Conservation (phyloP, 2,329 filamentous ascomycete genomes). For the Cercospora brassicicola region DNA sequence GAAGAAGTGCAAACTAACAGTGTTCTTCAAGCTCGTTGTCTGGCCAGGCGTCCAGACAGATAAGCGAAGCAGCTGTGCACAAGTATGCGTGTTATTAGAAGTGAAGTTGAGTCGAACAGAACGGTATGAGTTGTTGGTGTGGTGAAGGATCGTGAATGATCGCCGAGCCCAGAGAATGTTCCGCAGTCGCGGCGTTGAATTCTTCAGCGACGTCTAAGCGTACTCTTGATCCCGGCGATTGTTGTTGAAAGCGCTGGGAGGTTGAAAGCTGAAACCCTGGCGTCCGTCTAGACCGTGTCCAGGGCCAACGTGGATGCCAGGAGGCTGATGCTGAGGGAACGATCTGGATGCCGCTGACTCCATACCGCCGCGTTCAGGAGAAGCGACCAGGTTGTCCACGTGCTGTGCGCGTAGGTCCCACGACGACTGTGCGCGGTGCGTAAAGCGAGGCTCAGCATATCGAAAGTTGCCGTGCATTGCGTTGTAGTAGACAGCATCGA, state of each 20-base stretch:
- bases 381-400: conserved; percentile 8
- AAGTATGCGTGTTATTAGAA: not conserved
- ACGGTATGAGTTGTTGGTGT: not conserved
- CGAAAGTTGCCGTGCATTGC: not conserved
- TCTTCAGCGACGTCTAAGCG: not conserved
- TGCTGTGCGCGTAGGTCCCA: conserved; percentile 11
- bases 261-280: conserved; percentile 8
- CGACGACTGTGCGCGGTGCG: not conserved
- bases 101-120: not conserved
- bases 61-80: not conserved
- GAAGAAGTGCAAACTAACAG: not conserved
- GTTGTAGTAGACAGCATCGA: not conserved
- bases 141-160: not conserved
- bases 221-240: not conserved
- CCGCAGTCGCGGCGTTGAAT: not conserved
- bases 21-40: not conserved
- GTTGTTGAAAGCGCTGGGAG: not conserved
- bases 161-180: not conserved
- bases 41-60: not conserved
- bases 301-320: not conserved
- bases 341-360: not conserved
- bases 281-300: not conserved
- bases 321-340: not conserved
- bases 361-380: not conserved
- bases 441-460: not conserved